Base-by-base conservation (phyloP, 208 protist species). In the Trypanosoma theileri region DNA sequence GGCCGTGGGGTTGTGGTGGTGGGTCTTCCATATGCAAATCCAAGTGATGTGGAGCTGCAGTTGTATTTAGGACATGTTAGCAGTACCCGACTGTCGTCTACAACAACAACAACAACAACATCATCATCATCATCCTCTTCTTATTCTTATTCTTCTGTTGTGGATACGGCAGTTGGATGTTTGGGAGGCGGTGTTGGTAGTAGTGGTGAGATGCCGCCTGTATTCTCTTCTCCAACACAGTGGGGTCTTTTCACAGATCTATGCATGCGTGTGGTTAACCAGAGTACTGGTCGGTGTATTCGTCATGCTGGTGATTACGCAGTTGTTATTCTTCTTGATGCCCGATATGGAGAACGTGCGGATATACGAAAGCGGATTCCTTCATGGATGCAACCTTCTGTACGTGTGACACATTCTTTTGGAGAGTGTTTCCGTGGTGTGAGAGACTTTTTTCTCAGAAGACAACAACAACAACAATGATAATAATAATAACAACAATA, bases 231-330 rank as follows among this genome's bases (percentile, higher is more conserved):
- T 2, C 35, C 75, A 9, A 69, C 40, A 24, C 74, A 87, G 69
- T 93, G 87, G 81, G 61, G 61, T 7, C 79, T 97, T 55, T 97
- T 98, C 63, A 93, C 91, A 65, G 91, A 96, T 58, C 66, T 97
- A 57, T 98, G 96, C 84, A 98, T 98, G 96, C 97, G 94, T 35
- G 82, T 86, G 11, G 97, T 99, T 11, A 98, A 98, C 70, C 98
- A 99, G 79, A 96, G 88, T 60, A 98, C 98, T 50, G 96, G 97
- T 10, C 90, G 97, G 26, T 95, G 92, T 35, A 98, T 99, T 59
- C 89, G 98, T 17, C 97, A 99, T 71, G 52, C 67, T 0, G 56
- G 71, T 17, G 98, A 99, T 78, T 98, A 98, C 74, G 94, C 98
- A 17, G 80, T 79, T 11, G 92, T 98, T n/a, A 45, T 98, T 16